A percentile compares a stretch with the other conserved stretches of the same genome.
Conservation (phyloP, 305 asterid genomes). For the Fraxinus ornus region DNA sequence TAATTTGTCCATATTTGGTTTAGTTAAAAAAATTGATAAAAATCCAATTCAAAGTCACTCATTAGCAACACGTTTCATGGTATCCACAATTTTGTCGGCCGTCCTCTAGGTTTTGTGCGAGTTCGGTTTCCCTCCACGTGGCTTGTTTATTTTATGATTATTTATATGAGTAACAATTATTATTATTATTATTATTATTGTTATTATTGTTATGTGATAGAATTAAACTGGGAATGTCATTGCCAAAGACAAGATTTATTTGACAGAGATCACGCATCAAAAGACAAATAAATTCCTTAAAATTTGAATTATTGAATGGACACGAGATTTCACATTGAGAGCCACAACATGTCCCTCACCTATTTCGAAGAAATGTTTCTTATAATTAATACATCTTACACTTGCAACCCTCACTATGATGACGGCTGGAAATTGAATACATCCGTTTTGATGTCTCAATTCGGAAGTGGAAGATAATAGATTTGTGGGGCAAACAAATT, state of each 20-base stretch:
- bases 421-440: neutral
- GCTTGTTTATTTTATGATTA: too few species aligned
- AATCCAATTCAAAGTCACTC: too few species aligned
- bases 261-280: neutral
- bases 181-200: too few species aligned
- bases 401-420: neutral
- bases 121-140: too few species aligned
- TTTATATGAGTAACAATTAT: too few species aligned
- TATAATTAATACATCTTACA: neutral
- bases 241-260: neutral
- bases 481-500: constrained; percentile 38
- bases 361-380: neutral
- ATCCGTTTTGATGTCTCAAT: neutral
- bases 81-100: too few species aligned
- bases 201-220: too few species aligned
- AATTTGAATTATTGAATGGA: neutral
- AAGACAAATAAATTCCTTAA: neutral
- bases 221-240: neutral
- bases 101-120: too few species aligned
- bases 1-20: too few species aligned
- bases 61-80: too few species aligned
- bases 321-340: neutral
- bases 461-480: constrained; percentile 30
- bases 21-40: too few species aligned
- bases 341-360: neutral